Conservation (phyloP, 352 stramenopile species). For the Pythium dissotocum region DNA sequence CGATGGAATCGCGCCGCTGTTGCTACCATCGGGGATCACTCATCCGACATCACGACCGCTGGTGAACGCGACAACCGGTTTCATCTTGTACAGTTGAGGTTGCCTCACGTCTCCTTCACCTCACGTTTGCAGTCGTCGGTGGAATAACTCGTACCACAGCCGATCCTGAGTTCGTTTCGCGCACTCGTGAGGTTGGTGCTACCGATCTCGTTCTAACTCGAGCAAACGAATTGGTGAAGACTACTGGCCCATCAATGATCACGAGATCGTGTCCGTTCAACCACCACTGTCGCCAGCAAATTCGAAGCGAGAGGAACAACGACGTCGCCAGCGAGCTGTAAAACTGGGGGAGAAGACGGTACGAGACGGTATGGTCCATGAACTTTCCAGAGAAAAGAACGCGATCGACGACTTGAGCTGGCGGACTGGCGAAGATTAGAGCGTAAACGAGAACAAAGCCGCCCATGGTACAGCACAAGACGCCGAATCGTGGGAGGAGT, state of each 20-base stretch:
- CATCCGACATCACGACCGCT: neutral
- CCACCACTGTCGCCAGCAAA: neutral
- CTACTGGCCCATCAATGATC: conserved; percentile 11
- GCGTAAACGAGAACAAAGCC: conserved; percentile 8
- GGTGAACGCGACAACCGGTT: neutral
- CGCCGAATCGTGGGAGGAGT: conserved; percentile 2
- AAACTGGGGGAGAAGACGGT: conserved; percentile 15
- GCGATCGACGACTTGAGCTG: conserved; percentile 6
- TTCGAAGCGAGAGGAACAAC: conserved; percentile 6
- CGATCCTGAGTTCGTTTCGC: neutral
- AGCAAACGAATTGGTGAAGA: conserved; percentile 14
- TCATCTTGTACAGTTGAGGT: neutral
- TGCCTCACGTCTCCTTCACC: neutral
- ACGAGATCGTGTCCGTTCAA: neutral
- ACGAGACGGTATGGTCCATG: neutral
- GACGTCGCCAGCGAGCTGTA: conserved; percentile 9
- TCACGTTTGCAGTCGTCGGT: neutral
- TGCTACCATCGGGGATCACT: neutral
- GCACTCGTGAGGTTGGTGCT: neutral
- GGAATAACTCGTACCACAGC: neutral
- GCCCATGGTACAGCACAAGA: neutral
- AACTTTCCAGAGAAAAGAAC: neutral
- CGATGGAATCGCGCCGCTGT: neutral
- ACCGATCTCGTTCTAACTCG: neutral
- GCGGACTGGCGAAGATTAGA: conserved; percentile 13